A percentile compares a stretch with the other conserved stretches of the same genome.
Evolutionary conservation across 257 asterid species (phyloP).

Genomic region (Forsythia viridissima): DNA sequence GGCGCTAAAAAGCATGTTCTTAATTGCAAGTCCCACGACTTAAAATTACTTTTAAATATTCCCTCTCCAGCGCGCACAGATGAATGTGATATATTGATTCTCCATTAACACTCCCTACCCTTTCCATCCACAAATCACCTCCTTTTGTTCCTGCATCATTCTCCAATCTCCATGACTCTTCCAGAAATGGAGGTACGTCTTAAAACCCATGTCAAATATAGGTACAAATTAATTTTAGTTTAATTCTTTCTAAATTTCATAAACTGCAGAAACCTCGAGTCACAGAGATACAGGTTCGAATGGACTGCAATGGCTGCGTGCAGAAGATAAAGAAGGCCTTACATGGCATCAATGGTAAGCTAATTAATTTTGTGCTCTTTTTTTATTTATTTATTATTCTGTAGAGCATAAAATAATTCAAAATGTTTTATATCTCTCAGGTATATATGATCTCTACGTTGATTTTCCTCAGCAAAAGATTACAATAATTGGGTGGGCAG

Average conservation of each 20-base stretch:
- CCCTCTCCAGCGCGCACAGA: constrained; percentile 44
- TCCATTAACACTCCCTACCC: constrained; percentile 26
- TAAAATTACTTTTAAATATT: constrained; percentile 54
- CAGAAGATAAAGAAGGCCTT: constrained; percentile 85
- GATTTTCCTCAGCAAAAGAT: constrained; percentile 79
- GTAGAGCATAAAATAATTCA: not conserved
- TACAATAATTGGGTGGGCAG: constrained; percentile 77
- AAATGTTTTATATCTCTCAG: constrained; percentile 27
- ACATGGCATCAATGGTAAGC: constrained; percentile 62
- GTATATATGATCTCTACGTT: constrained; percentile 65
- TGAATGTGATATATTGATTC: constrained; percentile 65
- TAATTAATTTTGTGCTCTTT: not conserved
- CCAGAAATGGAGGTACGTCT: constrained; percentile 55
- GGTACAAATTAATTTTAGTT: not conserved
- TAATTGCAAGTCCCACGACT: constrained; percentile 68
- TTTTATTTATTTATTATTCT: too few relatives aligned
- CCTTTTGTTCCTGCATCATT: not conserved
- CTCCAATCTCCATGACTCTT: constrained; percentile 31
- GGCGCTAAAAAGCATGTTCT: constrained; percentile 48
- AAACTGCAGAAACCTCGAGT: constrained; percentile 58
- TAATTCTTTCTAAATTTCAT: not conserved
- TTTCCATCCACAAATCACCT: not conserved
- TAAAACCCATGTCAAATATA: not conserved
- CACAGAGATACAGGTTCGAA: constrained; percentile 72
- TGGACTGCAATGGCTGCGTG: constrained; percentile 90